Base-by-base conservation (phyloP, 495 filamentous ascomycete genomes). In the Hyaloscypha bicolor region DNA sequence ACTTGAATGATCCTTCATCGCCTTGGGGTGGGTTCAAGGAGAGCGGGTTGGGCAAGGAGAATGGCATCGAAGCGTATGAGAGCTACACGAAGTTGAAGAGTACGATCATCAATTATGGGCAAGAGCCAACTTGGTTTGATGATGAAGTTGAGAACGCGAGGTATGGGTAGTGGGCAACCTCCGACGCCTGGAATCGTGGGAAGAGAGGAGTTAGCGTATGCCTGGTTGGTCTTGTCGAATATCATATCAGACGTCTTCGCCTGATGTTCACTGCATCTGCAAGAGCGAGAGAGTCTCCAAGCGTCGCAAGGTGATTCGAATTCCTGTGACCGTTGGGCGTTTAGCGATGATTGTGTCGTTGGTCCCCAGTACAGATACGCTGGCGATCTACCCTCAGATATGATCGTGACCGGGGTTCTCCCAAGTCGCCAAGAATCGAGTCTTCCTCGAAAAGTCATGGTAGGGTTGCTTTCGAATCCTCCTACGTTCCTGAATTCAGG, bases 11-110 rank as follows among this genome's bases (percentile, higher is more conserved):
- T 76, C 87, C 88, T 74, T 90, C 90, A 2, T 80, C 90, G 66
- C 91, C 91, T 67, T 97, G 97, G 74, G 94, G 94, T 33, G 94
- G 94, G 62, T 91, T 97, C 42, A 97, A 97, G 78, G 83, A 91
- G 78, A 93, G 90, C 74, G 94, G 94, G 12, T 95, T 97, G 69
- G 94, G 94, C 11, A 80, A 93, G 48, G 94, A 97, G 79, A 94
- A 96, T 74, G 94, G 94, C 6, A 89, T 95, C 69, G 91, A 92
- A 21, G 94, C 97, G 77, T 98, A 95, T 77, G 83, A 90, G 75
- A 79, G 85, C 60, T 91, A 90, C 59, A 98, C 97, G 82, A 94
- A 86, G 78, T 84, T 96, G 42, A 94, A 91, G 16, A 85, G 85
- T 63, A 87, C 81, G 0, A 83, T 87, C 52, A 80, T 87, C 45